A percentile compares a stretch with the other conserved stretches of the same genome.
Conservation (phyloP, 2,329 filamentous ascomycete species). For the Ophiostoma sp. region DNA sequence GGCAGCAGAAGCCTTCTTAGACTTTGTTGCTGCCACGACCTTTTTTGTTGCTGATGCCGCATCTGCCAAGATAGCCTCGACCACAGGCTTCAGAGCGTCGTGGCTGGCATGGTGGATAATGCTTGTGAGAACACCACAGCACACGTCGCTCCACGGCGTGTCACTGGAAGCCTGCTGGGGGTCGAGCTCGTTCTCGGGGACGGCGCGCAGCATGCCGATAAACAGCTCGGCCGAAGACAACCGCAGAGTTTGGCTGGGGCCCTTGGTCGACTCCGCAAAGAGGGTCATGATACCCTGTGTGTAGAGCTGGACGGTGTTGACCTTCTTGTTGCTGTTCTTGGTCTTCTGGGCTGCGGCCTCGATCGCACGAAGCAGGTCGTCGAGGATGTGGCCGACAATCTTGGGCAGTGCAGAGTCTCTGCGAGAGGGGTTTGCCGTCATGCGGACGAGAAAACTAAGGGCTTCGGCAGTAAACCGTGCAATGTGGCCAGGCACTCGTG, state of each 20-base stretch:
- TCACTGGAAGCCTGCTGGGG: constrained; percentile 29
- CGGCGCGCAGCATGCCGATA: constrained; percentile 50
- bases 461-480: constrained; percentile 92
- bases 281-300: constrained; percentile 88
- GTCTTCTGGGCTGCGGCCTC: constrained; percentile 47
- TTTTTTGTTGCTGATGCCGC: constrained; percentile 33
- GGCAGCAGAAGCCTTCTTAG: constrained; percentile 36
- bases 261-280: constrained; percentile 78
- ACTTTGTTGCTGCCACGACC: constrained; percentile 42
- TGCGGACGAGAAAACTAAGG: constrained; percentile 88
- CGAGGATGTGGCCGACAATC: constrained; percentile 71
- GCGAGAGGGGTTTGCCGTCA: constrained; percentile 71
- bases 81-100: constrained; percentile 70
- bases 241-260: constrained; percentile 59
- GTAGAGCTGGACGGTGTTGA: constrained; percentile 59
- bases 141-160: constrained; percentile 62
- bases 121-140: constrained; percentile 75
- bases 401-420: constrained; percentile 69
- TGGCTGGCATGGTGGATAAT: constrained; percentile 77
- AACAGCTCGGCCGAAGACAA: constrained; percentile 59
- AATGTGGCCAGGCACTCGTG: constrained; percentile 78
- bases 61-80: constrained; percentile 61
- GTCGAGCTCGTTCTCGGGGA: constrained; percentile 51
- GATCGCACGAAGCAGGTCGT: constrained; percentile 56
- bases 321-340: constrained; percentile 38